Base-by-base conservation (phyloP, 2,329 filamentous ascomycete genomes). In the Alternaria triticimaculans region DNA sequence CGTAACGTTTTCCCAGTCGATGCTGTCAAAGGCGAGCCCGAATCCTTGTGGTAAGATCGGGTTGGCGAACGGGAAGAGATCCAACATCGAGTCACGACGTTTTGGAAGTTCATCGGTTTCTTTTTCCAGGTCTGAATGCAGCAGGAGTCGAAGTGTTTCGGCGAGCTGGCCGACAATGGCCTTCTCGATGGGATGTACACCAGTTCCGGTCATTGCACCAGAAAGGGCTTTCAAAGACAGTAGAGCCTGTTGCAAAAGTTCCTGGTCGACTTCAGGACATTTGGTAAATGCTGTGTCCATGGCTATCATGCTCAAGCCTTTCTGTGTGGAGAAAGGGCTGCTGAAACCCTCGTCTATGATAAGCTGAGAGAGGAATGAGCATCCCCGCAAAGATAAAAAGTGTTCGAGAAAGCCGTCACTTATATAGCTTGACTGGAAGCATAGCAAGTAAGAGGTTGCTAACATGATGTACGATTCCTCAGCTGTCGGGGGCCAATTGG, bases 391-490 rank as follows among this genome's bases (percentile, higher is more conserved):
- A 6, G 64, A 70, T 6, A 73, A 28, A 20, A 73, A 66, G 41
- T 68, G 64, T 11, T 74, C 71, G 4, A 72, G 15, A 48, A 71
- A 63, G 12, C 66, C 70, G 43, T 73, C 70, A 9, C 60, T 33
- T 45, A 74, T 64, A 54, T 68, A 72, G 33, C 56, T 59, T 14
- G 69, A 69, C 44, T 74, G 71, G 14, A 66, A 66, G 9, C 65
- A 68, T 14, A 73, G 63, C 2, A 72, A 25, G 50, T 68, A 73
- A n/a, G 66, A 69, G 11, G 71, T 69, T 4, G 70, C 72, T 8
- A 74, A 62, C 70, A 73, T 74, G 21, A 67, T 62, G 51, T 74
- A 71, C 6, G 69, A 70, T 55, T 74, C 68, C n/a, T 69, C 59
- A n/a, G 68, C 54, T 21, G 49, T 59, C 4, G 66, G 65, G 8